phyloP scores from a whole-genome alignment of 495 filamentous ascomycete genomes.

The Trichoderma asperelloides region DNA sequence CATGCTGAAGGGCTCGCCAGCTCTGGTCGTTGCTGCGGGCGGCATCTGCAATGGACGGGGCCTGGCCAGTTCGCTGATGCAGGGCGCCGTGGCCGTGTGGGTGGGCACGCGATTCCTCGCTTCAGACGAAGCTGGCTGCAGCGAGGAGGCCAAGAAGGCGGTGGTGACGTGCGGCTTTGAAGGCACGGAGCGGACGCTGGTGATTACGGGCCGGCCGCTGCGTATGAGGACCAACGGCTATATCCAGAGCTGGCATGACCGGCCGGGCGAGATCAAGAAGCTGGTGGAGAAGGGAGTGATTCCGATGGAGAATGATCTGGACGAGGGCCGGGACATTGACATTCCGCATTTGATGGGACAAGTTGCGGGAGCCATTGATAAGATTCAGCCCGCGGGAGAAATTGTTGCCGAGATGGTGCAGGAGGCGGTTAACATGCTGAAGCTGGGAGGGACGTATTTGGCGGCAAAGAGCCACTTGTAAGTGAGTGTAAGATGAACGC shows the following conservation, averaged over 20 bases:
- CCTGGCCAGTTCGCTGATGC: constrained; percentile 61
- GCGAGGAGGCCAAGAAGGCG: constrained; percentile 66
- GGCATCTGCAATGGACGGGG: constrained; percentile 64
- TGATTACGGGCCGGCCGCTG: constrained; percentile 69
- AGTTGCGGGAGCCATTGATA: constrained; percentile 65
- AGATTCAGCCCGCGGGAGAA: constrained; percentile 67
- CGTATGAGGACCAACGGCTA: constrained; percentile 76
- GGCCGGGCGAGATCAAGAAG: constrained; percentile 60
- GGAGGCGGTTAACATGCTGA: constrained; percentile 64
- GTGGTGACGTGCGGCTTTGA: constrained; percentile 68
- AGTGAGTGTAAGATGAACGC: neutral
- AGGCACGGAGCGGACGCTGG: constrained; percentile 69
- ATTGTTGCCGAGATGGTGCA: constrained; percentile 85
- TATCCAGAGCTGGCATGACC: constrained; percentile 64
- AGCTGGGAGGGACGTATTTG: constrained; percentile 42
- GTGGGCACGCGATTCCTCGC: constrained; percentile 84
- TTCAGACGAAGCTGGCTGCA: constrained; percentile 64
- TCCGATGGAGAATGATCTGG: constrained; percentile 71
- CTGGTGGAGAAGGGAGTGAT: constrained; percentile 67
- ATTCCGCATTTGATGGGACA: constrained; percentile 89
- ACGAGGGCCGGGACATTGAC: constrained; percentile 66
- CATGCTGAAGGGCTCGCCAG: constrained; percentile 36
- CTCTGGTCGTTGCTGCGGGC: constrained; percentile 67
- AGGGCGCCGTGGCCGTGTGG: constrained; percentile 70
- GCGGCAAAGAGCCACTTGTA: constrained; percentile 37